phyloP scores from a whole-genome alignment of 1,284 basidiomycete species.

The Tranzscheliella williamsii region DNA sequence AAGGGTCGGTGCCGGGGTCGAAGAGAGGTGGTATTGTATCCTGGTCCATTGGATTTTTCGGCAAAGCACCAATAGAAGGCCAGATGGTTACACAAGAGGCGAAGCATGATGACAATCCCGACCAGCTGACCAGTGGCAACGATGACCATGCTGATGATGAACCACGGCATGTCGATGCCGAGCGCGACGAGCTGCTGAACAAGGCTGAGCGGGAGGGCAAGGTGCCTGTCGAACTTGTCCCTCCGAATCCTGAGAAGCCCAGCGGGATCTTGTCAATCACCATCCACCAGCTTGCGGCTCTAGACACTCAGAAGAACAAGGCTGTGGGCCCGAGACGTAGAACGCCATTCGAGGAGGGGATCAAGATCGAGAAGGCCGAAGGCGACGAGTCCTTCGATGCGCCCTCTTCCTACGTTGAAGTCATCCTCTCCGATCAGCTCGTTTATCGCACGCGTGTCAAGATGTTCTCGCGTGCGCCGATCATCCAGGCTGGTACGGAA shows the following conservation, averaged over 20 bases:
- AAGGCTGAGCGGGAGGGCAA: neutral
- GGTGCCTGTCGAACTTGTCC: conserved; percentile 5
- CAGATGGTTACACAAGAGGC: neutral
- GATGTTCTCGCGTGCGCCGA: conserved; percentile 58
- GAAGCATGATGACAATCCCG: neutral
- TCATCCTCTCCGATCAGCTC: conserved; percentile 63
- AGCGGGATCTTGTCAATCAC: conserved; percentile 18
- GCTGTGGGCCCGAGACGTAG: neutral
- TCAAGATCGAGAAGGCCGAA: conserved; percentile 1
- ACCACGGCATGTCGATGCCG: neutral
- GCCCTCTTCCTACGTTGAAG: conserved; percentile 59
- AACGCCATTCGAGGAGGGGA: conserved; percentile 22
- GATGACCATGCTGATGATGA: neutral
- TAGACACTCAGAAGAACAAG: conserved; percentile 57
- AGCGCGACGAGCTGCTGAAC: neutral
- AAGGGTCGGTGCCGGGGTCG: conserved; percentile 15
- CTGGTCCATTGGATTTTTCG: conserved; percentile 13
- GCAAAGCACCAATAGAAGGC: conserved; percentile 2
- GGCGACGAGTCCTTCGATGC: conserved; percentile 17
- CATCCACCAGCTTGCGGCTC: conserved; percentile 27
- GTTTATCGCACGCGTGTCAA: conserved; percentile 63
- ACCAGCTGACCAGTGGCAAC: neutral
- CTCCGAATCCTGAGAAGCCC: conserved; percentile 5
- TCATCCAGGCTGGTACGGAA: conserved; percentile 63
- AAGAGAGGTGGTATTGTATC: conserved; percentile 20